Conservation (phyloP, 106 monocot genomes). For the Dendrobium huoshanense region DNA sequence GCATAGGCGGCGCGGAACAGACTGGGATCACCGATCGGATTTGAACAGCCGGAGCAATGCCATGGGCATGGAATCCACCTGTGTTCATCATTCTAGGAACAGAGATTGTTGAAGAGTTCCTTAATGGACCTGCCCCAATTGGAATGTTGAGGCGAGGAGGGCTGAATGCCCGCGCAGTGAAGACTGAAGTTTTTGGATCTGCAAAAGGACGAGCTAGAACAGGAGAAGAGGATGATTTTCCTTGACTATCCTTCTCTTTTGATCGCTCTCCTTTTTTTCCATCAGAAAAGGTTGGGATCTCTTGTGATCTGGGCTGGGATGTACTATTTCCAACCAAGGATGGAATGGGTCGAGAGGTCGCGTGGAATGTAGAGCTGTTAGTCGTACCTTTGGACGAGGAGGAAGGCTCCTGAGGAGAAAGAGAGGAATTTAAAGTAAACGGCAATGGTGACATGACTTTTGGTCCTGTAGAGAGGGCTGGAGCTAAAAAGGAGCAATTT, state of each 20-base stretch:
- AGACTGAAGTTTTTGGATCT: neutral
- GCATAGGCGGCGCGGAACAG: constrained; percentile 1
- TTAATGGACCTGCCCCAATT: neutral
- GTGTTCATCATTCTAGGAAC: neutral
- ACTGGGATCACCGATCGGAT: constrained; percentile 18
- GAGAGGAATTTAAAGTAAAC: no score
- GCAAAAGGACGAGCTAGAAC: neutral
- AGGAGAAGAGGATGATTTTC: no score
- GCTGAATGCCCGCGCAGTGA: neutral
- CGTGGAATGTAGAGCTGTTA: neutral
- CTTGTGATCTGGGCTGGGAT: neutral
- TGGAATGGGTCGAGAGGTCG: neutral
- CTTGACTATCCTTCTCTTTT: neutral
- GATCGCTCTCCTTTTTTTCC: neutral
- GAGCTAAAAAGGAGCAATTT: neutral
- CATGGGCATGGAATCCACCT: neutral
- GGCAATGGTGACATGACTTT: neutral
- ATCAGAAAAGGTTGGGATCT: neutral
- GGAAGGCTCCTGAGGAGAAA: neutral
- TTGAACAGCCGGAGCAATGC: constrained; percentile 20
- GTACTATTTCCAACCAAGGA: neutral
- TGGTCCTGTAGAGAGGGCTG: neutral
- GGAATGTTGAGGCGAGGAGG: neutral
- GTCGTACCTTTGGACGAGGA: neutral
- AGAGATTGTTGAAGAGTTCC: constrained; percentile 1